Percentiles rank a stretch among this genome's conserved stretches.
Conservation (phyloP, 257 asterid genomes). For the Osmanthus fragrans region DNA sequence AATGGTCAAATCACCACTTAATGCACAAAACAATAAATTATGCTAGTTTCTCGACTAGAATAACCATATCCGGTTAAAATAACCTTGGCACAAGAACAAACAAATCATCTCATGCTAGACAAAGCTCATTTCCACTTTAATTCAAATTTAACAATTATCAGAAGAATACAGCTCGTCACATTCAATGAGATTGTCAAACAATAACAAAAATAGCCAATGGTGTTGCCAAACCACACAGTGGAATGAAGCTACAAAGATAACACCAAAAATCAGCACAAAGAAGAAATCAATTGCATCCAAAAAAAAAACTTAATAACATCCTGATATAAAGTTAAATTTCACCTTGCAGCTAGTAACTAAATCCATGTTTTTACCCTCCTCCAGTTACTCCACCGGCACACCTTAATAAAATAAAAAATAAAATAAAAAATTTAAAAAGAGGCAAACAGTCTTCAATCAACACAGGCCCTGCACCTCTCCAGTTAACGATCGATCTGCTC, state of each 20-base stretch:
- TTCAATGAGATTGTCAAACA: no score
- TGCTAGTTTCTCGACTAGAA: not conserved
- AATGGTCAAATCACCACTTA: not conserved
- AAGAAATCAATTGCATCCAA: not conserved
- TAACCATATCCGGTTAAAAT: not conserved
- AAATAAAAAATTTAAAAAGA: not conserved
- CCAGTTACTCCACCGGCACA: slow-evolving; percentile 29
- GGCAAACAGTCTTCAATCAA: slow-evolving; percentile 31
- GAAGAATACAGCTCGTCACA: not conserved
- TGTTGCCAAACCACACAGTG: not conserved
- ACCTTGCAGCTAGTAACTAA: slow-evolving; percentile 82
- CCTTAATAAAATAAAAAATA: no score
- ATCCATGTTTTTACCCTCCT: slow-evolving; percentile 62
- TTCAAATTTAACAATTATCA: slow-evolving; percentile 2
- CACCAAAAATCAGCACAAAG: slow-evolving; percentile 4
- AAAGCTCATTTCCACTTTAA: not conserved
- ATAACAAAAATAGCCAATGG: not conserved
- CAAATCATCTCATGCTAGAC: not conserved
- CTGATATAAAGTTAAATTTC: slow-evolving; percentile 5
- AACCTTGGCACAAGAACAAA: not conserved
- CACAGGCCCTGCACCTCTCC: slow-evolving; percentile 32
- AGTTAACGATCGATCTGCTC: slow-evolving; percentile 34
- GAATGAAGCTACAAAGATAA: not conserved
- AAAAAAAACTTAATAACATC: no score
- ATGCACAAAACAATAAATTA: not conserved